Conservation (phyloP, 2,329 filamentous ascomycete genomes). For the Hirsutella thompsonii region DNA sequence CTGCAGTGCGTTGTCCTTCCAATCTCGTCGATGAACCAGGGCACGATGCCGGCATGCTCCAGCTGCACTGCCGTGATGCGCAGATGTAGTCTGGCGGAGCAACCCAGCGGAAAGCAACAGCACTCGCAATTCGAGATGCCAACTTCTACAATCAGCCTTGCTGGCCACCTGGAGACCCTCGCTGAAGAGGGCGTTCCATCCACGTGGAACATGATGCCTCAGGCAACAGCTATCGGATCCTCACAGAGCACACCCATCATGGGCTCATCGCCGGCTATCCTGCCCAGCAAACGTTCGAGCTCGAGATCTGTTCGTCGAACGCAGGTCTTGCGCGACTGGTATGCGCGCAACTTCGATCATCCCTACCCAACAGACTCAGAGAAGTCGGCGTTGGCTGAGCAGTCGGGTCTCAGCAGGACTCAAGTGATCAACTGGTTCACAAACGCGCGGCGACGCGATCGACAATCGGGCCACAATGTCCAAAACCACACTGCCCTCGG, state of each 20-base stretch:
- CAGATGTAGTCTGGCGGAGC: conserved; percentile 32
- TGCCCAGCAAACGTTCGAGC: conserved; percentile 18
- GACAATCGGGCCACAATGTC: conserved; percentile 18
- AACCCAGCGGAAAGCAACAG: conserved; percentile 30
- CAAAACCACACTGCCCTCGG: conserved; percentile 15
- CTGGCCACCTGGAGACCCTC: conserved; percentile 35
- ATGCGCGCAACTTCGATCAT: conserved; percentile 27
- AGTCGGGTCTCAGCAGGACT: conserved; percentile 30
- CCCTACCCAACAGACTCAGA: conserved; percentile 36
- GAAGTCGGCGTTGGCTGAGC: conserved; percentile 22
- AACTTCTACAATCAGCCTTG: conserved; percentile 32
- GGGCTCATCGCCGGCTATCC: conserved; percentile 4
- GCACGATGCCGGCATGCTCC: conserved; percentile 32
- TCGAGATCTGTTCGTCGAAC: conserved; percentile 31
- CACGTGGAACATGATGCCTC: conserved; percentile 2
- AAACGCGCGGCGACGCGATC: conserved; percentile 34
- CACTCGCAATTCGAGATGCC: conserved; percentile 32
- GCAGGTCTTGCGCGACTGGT: conserved; percentile 31
- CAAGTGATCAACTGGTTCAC: conserved; percentile 37
- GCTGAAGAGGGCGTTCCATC: conserved; percentile 20
- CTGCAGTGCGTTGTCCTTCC: conserved; percentile 35
- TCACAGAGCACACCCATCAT: not conserved
- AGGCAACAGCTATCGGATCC: not conserved
- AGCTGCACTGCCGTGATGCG: conserved; percentile 37
- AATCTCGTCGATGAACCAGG: conserved; percentile 32